Percentiles rank a stretch among this genome's conserved stretches.
phyloP scores from a whole-genome alignment of 495 filamentous ascomycete genomes.

The Trichoderma asperelloides region DNA sequence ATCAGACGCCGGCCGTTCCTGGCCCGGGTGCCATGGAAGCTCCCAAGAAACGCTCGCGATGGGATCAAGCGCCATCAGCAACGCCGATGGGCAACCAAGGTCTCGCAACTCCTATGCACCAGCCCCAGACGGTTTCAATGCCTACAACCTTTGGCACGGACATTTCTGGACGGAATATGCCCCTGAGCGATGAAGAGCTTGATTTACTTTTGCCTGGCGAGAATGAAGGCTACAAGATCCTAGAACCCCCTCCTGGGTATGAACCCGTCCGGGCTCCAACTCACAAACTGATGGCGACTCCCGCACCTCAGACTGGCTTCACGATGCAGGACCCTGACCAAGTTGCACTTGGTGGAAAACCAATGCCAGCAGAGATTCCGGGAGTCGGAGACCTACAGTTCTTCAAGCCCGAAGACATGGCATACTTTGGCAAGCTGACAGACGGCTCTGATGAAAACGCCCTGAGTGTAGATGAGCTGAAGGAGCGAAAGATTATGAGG shows the following conservation, averaged over 20 bases:
- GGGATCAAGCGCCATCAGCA: constrained; percentile 81
- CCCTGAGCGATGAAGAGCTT: constrained; percentile 86
- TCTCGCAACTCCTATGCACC: constrained; percentile 78
- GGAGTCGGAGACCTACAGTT: constrained; percentile 97
- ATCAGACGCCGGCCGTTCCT: constrained; percentile 64
- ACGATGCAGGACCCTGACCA: constrained; percentile 97
- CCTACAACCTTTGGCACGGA: constrained; percentile 69
- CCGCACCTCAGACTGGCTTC: constrained; percentile 66
- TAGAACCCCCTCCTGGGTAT: constrained; percentile 89
- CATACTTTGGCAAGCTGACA: constrained; percentile 95
- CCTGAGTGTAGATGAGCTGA: constrained; percentile 89
- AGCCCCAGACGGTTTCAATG: constrained; percentile 53
- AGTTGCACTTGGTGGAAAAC: constrained; percentile 70
- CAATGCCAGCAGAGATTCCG: constrained; percentile 92
- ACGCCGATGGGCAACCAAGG: constrained; percentile 78
- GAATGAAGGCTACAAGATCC: constrained; percentile 82
- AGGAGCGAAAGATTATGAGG: constrained; percentile 98
- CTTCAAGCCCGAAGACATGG: constrained; percentile 98
- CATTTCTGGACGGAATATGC: constrained; percentile 66
- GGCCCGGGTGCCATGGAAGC: constrained; percentile 43
- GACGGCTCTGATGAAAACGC: constrained; percentile 89
- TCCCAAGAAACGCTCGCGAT: constrained; percentile 66
- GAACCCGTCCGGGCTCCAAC: constrained; percentile 71
- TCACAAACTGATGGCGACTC: constrained; percentile 70
- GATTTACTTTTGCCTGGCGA: constrained; percentile 74